Conservation (phyloP, 768 basidiomycete species). For the Tulasnella sp. region DNA sequence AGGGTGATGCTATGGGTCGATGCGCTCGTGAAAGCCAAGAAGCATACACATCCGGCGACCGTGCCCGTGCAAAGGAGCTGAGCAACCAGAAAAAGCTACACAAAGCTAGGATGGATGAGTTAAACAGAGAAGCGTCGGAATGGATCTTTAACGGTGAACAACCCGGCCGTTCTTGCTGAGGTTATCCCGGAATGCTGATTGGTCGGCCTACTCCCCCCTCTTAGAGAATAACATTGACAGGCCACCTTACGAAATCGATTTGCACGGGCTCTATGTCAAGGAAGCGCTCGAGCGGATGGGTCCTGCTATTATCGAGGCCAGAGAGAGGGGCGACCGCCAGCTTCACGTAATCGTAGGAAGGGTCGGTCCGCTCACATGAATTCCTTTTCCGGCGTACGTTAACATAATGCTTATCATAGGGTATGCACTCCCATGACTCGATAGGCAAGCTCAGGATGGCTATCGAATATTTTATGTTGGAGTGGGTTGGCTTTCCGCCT, state of each 20-base stretch:
- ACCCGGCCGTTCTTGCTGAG: conserved; percentile 16
- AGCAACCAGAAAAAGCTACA: conserved; percentile 34
- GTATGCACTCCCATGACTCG: conserved; percentile 34
- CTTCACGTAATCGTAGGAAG: conserved; percentile 36
- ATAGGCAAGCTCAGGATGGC: conserved; percentile 41
- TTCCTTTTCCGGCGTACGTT: background rate
- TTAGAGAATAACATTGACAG: conserved; percentile 29
- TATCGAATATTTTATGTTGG: conserved; percentile 36
- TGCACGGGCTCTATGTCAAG: conserved; percentile 42
- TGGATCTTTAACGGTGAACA: conserved; percentile 27
- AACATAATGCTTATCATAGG: background rate
- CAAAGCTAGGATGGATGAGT: conserved; percentile 31
- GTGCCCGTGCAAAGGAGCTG: conserved; percentile 35
- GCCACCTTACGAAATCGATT: conserved; percentile 35
- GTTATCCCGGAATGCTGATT: background rate
- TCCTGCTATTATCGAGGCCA: conserved; percentile 31
- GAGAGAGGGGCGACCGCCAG: conserved; percentile 27
- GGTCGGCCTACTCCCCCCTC: background rate
- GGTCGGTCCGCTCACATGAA: background rate
- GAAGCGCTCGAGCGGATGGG: conserved; percentile 38
- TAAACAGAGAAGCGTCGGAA: conserved; percentile 34
- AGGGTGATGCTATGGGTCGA: conserved; percentile 31
- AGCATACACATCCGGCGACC: conserved; percentile 37
- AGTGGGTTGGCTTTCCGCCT: conserved; percentile 12
- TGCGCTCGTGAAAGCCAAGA: conserved; percentile 28